Base-by-base conservation (phyloP, 768 basidiomycete genomes). In the Panaeolus papilionaceus region DNA sequence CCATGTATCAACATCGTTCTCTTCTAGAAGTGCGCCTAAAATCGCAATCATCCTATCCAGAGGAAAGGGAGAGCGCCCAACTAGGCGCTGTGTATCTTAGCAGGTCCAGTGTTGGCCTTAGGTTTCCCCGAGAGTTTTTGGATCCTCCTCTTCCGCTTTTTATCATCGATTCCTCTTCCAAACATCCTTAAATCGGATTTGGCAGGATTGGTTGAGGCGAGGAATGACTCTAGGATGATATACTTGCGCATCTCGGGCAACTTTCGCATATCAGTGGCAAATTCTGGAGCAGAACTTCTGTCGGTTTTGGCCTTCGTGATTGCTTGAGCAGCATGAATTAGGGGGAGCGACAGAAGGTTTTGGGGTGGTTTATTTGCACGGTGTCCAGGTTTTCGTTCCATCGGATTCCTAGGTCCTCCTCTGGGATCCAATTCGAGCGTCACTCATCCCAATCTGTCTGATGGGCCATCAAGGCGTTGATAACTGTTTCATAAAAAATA, bases 161-260 rank as follows among this genome's bases (percentile, higher is more conserved):
- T 87, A 75, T 92, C 92, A 64, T 91, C 89, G 33, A 86, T 67
- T 0, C 88, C 91, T 14, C 95, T 77, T 4, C 92, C 91, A 77
- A 98, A 94, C 86, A 97, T 90, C 42, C 92, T 82, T 69, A 94
- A 42, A 77, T 96, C 95, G 9, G 88, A 89, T 73, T 89, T 91
- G 95, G n/a, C n/a, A n/a, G n/a, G 95, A 73, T 97, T 98, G 47
- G 91, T 92, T 49, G 93, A 94, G 6, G 94, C 93, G 49, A 95
- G 78, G 73, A 90, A 97, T 1, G 90, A 86, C 0, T 92, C 91
- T 3, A 95, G 76, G 4, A 96, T 79, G 26, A 95, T 82, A 72
- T 88, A 95, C 72, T 91, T 92, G 26, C 89, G 88, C 83, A 92
- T 86, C 3, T 86, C 84, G 1, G 91, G 89, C 40, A 92, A 80